Conservation (phyloP, 495 filamentous ascomycete species). For the Aspergillus haitiensis region DNA sequence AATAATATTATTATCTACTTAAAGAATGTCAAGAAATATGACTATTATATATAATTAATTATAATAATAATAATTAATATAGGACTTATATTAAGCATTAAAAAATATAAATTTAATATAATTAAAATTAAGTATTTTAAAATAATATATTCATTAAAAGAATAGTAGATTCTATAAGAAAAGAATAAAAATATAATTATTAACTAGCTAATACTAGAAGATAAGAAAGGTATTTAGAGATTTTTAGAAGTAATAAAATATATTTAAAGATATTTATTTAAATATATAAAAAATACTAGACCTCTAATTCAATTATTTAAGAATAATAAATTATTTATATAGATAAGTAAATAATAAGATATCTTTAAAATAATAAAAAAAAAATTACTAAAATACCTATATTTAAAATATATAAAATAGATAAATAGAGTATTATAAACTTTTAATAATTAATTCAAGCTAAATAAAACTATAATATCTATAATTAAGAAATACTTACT, state of each 20-base stretch:
- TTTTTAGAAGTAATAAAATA: constrained; percentile 4
- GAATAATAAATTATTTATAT: constrained; percentile 4
- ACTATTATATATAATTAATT: neutral
- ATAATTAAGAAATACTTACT: constrained; percentile 10
- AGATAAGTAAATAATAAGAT: constrained; percentile 2
- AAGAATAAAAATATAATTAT: neutral
- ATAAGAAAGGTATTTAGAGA: no score
- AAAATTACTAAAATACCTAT: neutral
- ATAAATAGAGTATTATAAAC: constrained; percentile 3
- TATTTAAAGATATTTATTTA: constrained; percentile 1
- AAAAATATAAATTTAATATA: neutral
- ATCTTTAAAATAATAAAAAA: neutral
- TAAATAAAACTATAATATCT: constrained; percentile 7
- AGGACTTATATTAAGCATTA: neutral
- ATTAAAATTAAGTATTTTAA: neutral
- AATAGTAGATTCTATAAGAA: neutral
- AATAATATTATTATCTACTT: no score
- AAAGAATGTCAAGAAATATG: no score
- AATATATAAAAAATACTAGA: neutral
- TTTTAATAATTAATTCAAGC: neutral
- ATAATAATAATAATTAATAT: no score
- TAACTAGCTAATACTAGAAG: no score
- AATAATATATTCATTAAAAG: neutral
- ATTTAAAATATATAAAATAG: neutral
- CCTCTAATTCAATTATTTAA: neutral